phyloP scores from a whole-genome alignment of 805 yeast species.

The Lachancea lanzarotensis region DNA sequence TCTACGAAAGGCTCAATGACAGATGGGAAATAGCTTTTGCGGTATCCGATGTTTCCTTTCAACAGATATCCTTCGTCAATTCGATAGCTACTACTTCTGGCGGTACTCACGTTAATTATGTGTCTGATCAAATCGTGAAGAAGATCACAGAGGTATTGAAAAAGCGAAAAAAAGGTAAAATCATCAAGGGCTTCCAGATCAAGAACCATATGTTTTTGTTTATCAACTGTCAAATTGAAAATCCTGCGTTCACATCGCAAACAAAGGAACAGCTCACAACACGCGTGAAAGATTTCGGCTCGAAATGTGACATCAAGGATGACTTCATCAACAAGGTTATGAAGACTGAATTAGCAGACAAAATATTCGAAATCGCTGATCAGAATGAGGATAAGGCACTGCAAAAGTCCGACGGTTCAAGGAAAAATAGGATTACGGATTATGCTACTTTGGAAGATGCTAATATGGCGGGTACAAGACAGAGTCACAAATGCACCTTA shows the following conservation, averaged over 20 bases:
- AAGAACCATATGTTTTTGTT: slow-evolving; percentile 85
- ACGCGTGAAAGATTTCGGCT: slow-evolving; percentile 81
- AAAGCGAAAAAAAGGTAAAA: slow-evolving; percentile 49
- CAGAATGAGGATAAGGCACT: slow-evolving; percentile 83
- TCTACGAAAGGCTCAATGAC: slow-evolving; percentile 74
- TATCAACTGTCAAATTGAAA: slow-evolving; percentile 86
- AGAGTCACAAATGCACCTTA: slow-evolving; percentile 86
- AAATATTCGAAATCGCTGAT: slow-evolving; percentile 74
- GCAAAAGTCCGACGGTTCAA: slow-evolving; percentile 81
- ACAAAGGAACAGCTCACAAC: slow-evolving; percentile 95
- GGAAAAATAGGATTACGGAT: slow-evolving; percentile 78
- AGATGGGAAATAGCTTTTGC: slow-evolving; percentile 97
- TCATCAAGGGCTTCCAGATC: slow-evolving; percentile 82
- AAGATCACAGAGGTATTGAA: slow-evolving; percentile 69
- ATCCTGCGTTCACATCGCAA: slow-evolving; percentile 96
- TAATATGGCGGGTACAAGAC: slow-evolving; percentile 89
- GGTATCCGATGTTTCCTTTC: slow-evolving; percentile 80
- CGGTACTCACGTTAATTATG: slow-evolving; percentile 87
- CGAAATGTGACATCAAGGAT: slow-evolving; percentile 70
- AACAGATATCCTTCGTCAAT: slow-evolving; percentile 94
- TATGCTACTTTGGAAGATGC: slow-evolving; percentile 92
- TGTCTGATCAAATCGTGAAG: slow-evolving; percentile 75
- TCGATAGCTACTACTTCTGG: slow-evolving; percentile 97
- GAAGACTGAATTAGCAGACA: slow-evolving; percentile 54
- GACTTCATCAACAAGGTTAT: slow-evolving; percentile 65